Percentiles rank a stretch among this genome's conserved stretches.
Evolutionary conservation across 2,329 filamentous ascomycete species (phyloP).

Genomic region (Tothia fuscella): DNA sequence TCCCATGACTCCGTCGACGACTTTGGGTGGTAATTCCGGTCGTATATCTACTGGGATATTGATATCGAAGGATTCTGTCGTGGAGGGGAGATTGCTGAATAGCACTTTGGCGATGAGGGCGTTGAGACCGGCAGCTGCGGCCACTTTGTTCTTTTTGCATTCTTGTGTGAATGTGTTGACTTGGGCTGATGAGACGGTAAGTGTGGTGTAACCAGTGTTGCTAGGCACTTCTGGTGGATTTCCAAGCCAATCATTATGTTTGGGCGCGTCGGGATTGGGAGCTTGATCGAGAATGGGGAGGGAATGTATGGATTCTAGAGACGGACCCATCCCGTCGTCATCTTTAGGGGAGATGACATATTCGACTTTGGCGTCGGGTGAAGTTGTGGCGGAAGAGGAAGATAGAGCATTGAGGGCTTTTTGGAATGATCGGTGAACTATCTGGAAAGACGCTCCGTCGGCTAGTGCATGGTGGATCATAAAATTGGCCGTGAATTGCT

Average conservation of each 20-base stretch:
- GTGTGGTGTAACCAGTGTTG: neutral
- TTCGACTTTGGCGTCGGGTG: neutral
- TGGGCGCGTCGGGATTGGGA: neutral
- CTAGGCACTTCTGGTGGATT: neutral
- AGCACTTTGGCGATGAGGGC: neutral
- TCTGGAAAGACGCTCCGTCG: neutral
- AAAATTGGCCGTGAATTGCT: neutral
- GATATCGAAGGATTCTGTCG: neutral
- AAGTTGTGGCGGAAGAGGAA: neutral
- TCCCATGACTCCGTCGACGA: neutral
- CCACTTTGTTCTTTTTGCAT: neutral
- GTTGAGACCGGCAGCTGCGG: neutral
- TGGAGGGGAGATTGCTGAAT: constrained; percentile 4
- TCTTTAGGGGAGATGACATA: neutral
- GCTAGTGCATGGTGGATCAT: neutral
- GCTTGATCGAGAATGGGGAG: neutral
- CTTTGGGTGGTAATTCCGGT: neutral
- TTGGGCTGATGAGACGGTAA: neutral
- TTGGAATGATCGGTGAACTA: neutral
- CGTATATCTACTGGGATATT: neutral
- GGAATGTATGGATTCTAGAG: neutral
- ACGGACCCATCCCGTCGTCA: neutral
- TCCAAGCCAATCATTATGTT: neutral
- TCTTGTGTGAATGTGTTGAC: neutral
- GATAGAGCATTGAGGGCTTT: neutral